phyloP scores from a whole-genome alignment of 768 basidiomycete genomes.

The Daedaleopsis sinensis region DNA sequence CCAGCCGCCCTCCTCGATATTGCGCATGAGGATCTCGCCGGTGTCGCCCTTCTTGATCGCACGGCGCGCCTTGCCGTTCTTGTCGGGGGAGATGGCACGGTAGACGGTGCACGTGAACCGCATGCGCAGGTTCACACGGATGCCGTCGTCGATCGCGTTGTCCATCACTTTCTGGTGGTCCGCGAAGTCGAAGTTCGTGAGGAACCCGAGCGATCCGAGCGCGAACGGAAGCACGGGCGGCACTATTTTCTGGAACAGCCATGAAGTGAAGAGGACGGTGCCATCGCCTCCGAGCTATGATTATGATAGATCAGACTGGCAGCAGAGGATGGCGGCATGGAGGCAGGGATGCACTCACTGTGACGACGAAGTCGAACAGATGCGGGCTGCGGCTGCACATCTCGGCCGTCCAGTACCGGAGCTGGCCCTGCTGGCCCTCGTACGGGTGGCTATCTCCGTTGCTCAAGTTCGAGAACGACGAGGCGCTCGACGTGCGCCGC shows the following conservation, averaged over 20 bases:
- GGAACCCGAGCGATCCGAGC: slow-evolving; percentile 94
- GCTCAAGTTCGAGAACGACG: slow-evolving; percentile 57
- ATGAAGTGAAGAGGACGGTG: slow-evolving; percentile 97
- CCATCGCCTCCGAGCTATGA: slow-evolving; percentile 94
- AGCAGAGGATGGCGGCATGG: background rate
- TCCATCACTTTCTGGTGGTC: slow-evolving; percentile 87
- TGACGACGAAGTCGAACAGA: slow-evolving; percentile 96
- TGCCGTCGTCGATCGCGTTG: slow-evolving; percentile 86
- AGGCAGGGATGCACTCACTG: slow-evolving; percentile 55
- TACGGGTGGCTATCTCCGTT: slow-evolving; percentile 50
- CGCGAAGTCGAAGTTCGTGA: slow-evolving; percentile 94
- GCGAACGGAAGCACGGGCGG: slow-evolving; percentile 99
- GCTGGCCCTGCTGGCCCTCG: slow-evolving; percentile 92
- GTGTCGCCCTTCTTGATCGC: slow-evolving; percentile 93
- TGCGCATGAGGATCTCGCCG: slow-evolving; percentile 97
- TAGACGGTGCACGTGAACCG: slow-evolving; percentile 99
- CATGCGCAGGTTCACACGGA: slow-evolving; percentile 98
- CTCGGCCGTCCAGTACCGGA: slow-evolving; percentile 95
- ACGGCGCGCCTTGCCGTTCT: slow-evolving; percentile 60
- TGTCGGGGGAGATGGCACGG: slow-evolving; percentile 80
- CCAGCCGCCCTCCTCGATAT: slow-evolving; percentile 90
- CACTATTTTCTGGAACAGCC: slow-evolving; percentile 98
- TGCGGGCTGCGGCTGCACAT: slow-evolving; percentile 94
- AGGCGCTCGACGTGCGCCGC: slow-evolving; percentile 73
- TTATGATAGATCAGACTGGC: background rate